A percentile compares a stretch with the other conserved stretches of the same genome.
Evolutionary conservation across 108 stramenopile genomes (phyloP).

Genomic region (Fistulifera solaris): DNA sequence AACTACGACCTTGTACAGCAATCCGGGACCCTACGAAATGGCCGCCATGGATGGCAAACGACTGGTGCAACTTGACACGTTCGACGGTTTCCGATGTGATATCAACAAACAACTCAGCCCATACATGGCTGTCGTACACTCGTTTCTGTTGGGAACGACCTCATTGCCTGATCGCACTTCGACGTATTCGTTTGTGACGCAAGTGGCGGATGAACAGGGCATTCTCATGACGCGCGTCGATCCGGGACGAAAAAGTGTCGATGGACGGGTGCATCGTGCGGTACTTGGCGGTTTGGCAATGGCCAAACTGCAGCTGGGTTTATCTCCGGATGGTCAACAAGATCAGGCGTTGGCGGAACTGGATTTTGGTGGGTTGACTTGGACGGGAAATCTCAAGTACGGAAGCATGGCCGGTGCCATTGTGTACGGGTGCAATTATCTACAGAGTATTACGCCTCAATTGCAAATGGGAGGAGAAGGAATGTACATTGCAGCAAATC

Average conservation of each 20-base stretch:
- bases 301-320: slow-evolving; percentile 58
- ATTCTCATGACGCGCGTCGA: slow-evolving; percentile 60
- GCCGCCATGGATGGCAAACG: slow-evolving; percentile 61
- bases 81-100: slow-evolving; percentile 71
- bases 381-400: slow-evolving; percentile 83
- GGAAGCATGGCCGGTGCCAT: slow-evolving; percentile 79
- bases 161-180: slow-evolving; percentile 64
- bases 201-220: slow-evolving; percentile 69
- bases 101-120: slow-evolving; percentile 80
- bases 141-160: slow-evolving; percentile 67
- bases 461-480: slow-evolving; percentile 76
- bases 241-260: slow-evolving; percentile 46
- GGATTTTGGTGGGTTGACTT: slow-evolving; percentile 62
- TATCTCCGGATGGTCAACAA: slow-evolving; percentile 39
- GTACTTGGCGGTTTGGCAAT: slow-evolving; percentile 61
- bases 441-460: slow-evolving; percentile 54
- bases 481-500: slow-evolving; percentile 73
- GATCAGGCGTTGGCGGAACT: slow-evolving; percentile 71
- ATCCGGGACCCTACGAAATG: slow-evolving; percentile 74
- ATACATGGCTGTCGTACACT: slow-evolving; percentile 72
- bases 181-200: slow-evolving; percentile 65
- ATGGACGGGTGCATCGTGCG: slow-evolving; percentile 67
- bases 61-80: slow-evolving; percentile 60
- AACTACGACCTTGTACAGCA: slow-evolving; percentile 40
- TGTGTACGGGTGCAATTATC: slow-evolving; percentile 66